Evolutionary conservation across 148 eudicot species (phyloP), one percentile per base, ranked within the genome.

Genomic region (Selenicereus undatus): DNA sequence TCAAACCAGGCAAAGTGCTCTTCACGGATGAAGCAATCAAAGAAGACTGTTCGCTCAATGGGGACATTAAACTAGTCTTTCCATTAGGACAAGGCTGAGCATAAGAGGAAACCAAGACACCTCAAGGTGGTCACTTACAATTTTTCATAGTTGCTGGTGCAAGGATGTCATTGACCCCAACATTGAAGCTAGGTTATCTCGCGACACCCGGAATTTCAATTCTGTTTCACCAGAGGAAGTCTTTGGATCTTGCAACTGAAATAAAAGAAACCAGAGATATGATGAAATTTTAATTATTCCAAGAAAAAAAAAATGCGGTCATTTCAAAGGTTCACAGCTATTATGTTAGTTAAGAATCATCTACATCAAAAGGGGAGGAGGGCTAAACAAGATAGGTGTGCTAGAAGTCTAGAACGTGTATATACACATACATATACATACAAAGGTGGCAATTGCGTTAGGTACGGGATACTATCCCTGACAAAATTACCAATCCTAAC

Each of bases 131-230:
- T 24, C 70, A 65, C 70, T 65, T 10, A 26, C 70, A 8, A 3
- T 26, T 70, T 79, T 52, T 80, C 58, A 82, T 52, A 90, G 92
- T 74, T 88, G 90, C 77, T 90, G 86, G n/a, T 85, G 85, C 21
- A 88, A 84, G 80, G 85, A 83, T 76, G 88, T 89, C 92, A 90
- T 88, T 72, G 90, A 88, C 79, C 85, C 83, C 84, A 90, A 86
- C 92, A 90, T 90, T 66, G 88, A 85, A 62, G 88, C 86, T 52
- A 90, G 62, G 21, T 89, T 90, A 62, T 90, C 92, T 82, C 87
- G 85, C 68, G 90, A 86, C 82, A 88, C 92, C 82, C 88, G 92
- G 84, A 88, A 90, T 76, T 88, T 90, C 73, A 90, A 88, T 78
- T 90, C 92, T 35, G 92, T 72, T 86, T 88, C 92, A 76, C 92